Conservation (phyloP, 2,329 filamentous ascomycete genomes). For the Trichoderma cornu-damae region DNA sequence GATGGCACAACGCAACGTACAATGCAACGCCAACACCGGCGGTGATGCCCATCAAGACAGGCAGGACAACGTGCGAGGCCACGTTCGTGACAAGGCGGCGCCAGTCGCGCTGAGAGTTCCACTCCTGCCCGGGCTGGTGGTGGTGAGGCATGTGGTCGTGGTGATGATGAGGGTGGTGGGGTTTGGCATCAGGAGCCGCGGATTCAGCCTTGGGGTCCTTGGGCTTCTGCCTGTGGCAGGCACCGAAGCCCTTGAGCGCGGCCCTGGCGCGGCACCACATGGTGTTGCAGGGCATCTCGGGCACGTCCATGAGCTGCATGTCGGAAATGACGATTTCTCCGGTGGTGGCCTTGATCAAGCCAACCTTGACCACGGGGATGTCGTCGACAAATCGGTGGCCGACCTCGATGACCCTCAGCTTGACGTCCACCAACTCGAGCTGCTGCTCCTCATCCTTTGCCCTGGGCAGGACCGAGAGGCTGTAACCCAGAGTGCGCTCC, state of each 20-base stretch:
- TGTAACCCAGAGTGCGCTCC: conserved; percentile 45
- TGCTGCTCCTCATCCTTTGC: conserved; percentile 47
- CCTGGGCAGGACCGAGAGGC: conserved; percentile 39
- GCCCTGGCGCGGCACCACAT: conserved; percentile 48
- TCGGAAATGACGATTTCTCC: conserved; percentile 52
- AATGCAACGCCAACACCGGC: conserved; percentile 64
- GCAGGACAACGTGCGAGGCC: conserved; percentile 59
- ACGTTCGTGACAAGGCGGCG: conserved; percentile 47
- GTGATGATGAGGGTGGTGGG: neutral
- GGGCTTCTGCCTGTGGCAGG: conserved; percentile 23
- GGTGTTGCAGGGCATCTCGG: conserved; percentile 36
- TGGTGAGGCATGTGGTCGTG: conserved; percentile 21
- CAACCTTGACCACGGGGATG: conserved; percentile 53
- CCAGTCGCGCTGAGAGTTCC: conserved; percentile 24
- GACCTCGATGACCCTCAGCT: conserved; percentile 57
- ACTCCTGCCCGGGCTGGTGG: conserved; percentile 20
- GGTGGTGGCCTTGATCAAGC: conserved; percentile 54
- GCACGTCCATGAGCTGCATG: conserved; percentile 37
- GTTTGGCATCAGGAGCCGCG: neutral
- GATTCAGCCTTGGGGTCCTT: neutral
- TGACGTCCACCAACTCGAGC: conserved; percentile 49
- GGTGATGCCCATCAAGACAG: conserved; percentile 62
- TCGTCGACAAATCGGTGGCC: conserved; percentile 50
- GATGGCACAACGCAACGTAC: conserved; percentile 35
- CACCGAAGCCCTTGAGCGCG: conserved; percentile 26